Base-by-base conservation (phyloP, 805 yeast species). In the Candida vaughaniae region DNA sequence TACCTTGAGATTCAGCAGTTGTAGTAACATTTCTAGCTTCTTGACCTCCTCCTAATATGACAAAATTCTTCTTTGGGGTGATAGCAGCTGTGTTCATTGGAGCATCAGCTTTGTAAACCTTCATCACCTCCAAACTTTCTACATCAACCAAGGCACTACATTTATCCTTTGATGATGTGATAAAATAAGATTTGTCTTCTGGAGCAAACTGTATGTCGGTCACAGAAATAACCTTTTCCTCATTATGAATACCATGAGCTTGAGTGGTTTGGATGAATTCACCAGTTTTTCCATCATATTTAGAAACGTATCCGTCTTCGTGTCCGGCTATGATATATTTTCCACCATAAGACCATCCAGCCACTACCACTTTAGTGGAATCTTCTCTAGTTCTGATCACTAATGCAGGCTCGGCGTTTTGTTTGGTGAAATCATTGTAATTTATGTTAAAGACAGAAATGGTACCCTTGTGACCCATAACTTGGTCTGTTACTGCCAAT, bases 11-110 rank as follows among this genome's bases (percentile, higher is more conserved):
- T 38, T 89, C 80, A 29, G 93, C 78, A 18, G 98, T 89, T n/a
- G 98, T 93, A 29, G 99, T 93, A 58, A 93, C 99, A 62, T 90
- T 95, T 65, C 89, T 81, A 27, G 99, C 98, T 55, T 89, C 98
- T 73, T 93, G 98, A 80, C 99, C 99, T 70, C 99, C 99, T 36
- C 98, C 99, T 45, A 93, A 73, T 33, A 93, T 82, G 45, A 93
- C 85, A 58, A 82, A 91, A 58, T 93, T 91, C 69, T 93, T 93
- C 40, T 81, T 72, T 17, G 98, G 95, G 11, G 99, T 90, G 50
- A 93, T 84, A 48, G 95, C 83, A 14, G 98, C 98, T 25, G 95
- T 78, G 72, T 93, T 93, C 75, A 93, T 75, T 41, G 98, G 97
- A 36, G 95, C 89, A 60, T 89, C 97, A 5, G 96, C 82, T 51